Percentiles rank a stretch among this genome's conserved stretches.
Conservation (phyloP, 2,329 filamentous ascomycete species). For the Exophiala alcalophila region DNA sequence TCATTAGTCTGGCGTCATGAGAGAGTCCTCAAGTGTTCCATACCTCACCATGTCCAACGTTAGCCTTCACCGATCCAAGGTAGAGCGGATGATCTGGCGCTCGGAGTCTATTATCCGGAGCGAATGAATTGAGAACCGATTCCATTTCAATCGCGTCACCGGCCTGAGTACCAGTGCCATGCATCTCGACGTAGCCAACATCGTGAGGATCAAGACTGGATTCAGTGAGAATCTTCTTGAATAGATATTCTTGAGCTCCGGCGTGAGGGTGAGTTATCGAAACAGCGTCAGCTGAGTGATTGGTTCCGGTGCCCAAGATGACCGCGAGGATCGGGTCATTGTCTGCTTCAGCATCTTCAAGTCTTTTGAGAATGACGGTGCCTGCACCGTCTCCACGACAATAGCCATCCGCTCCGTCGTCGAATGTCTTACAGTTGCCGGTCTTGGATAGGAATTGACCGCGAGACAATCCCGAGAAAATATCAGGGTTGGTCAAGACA, state of each 20-base stretch:
- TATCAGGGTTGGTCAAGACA: conserved; percentile 57
- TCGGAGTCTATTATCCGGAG: conserved; percentile 37
- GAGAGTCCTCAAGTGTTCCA: not conserved
- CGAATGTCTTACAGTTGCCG: conserved; percentile 51
- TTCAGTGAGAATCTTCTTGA: conserved; percentile 43
- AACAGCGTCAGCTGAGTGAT: conserved; percentile 46
- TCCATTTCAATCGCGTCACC: conserved; percentile 81
- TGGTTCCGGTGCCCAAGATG: conserved; percentile 43
- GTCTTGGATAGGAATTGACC: conserved; percentile 42
- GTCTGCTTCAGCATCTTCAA: conserved; percentile 51
- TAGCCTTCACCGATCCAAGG: conserved; percentile 63
- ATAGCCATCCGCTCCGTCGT: conserved; percentile 53
- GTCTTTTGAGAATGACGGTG: conserved; percentile 50
- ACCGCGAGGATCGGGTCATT: conserved; percentile 48
- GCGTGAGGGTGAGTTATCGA: conserved; percentile 38
- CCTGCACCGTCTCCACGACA: conserved; percentile 53
- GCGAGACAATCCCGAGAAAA: conserved; percentile 36
- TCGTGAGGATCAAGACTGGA: conserved; percentile 62
- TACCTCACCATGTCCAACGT: conserved; percentile 59
- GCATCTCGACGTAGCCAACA: conserved; percentile 83
- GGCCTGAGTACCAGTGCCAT: conserved; percentile 83
- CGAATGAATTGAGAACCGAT: conserved; percentile 66
- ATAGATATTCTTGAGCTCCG: conserved; percentile 32
- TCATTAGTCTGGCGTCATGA: not conserved
- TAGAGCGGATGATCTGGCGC: conserved; percentile 51